Evolutionary conservation across 2,329 filamentous ascomycete genomes (phyloP), one percentile per base, ranked within the genome.

Genomic region (Aspergillus aculeatus): DNA sequence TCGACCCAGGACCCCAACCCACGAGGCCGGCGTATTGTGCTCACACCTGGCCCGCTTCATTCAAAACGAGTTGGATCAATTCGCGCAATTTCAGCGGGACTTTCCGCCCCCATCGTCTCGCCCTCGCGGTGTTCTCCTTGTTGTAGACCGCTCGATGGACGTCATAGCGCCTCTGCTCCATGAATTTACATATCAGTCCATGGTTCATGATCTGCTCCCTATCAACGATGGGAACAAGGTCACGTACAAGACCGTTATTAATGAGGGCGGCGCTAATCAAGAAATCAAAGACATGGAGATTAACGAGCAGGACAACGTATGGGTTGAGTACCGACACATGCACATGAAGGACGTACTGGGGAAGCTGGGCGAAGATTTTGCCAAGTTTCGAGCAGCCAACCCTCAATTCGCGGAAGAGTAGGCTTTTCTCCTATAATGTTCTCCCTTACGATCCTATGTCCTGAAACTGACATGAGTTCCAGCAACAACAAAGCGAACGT

Each of bases 331-430:
- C 71, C 85, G 95, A 57, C 95, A 99, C 77, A 85, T 87, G 55
- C 95, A 99, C 77, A 99, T 99, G 95, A 96, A 96, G 74, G 93
- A 98, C 74, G 95, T 95, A 3, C 93, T 98, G 68, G 91, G 94
- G 71, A 96, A 94, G 75, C 82, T 99, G 62, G 95, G 94, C 82
- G 85, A 87, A 58, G 94, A 98, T 73, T 98, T 99, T 71, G 88
- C 92, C 69, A 93, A 88, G 71, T 99, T 99, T 77, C 84, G 96
- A 69, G 86, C 89, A 48, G 88, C 95, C 62, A 96, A 99, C 72
- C 90, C 93, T 14, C 91, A 98, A 71, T 98, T 98, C 71, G 91
- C 91, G 12, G 88, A 95, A 64, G 83, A 86, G 71, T 81, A 64
- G 68, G 71, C 66, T 24, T 10, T 35, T 16, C 32, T 32, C 32